Evolutionary conservation across 2,329 filamentous ascomycete species (phyloP), one percentile per base, ranked within the genome.

Genomic region (Lachnellula occidentalis): DNA sequence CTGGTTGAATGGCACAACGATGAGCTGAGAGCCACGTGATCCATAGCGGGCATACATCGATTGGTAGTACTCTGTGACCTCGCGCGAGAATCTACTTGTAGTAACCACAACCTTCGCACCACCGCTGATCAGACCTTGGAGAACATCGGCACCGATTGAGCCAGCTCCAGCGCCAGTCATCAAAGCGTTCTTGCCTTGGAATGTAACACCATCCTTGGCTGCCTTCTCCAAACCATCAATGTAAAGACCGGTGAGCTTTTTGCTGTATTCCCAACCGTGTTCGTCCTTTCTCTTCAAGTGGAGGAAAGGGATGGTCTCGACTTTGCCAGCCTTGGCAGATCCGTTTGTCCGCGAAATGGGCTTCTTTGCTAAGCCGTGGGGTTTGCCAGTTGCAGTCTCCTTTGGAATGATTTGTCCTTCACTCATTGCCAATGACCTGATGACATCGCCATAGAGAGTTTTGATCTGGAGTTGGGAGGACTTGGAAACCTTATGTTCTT

Each of bases 21-120:
- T 90, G 53, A 99, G 86, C 75, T 97, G 92, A 55, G 94, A 97
- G 61, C 94, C 94, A 61, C 90, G 88, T 58, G 90, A 90, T 67
- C 94, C 94, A 67, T 88, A 96, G 58, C 92, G 88, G 59, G 92
- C 88, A 73, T 99, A 99, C 88, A 99, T 97, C 54, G 90, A 86
- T 74, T 99, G 94, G 76, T 99, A 99, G 77, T 97, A 99, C 76
- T 99, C 94, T 5, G 94, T 99, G 54, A 99, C 94, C 72, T 96
- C 88, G 45, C 91, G 89, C 15, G 94, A 99, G 79, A 94, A 99
- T 64, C 94, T 86, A 68, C 90, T 96, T 17, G 94, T 99, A 14
- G 94, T 99, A 56, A 99, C 95, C 50, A 97, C 78, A 41, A 99
- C 95, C 78, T 94, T 95, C 62, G 94, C 94, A 70, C 94, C 94